Evolutionary conservation across 2,329 filamentous ascomycete genomes (phyloP).

Genomic region (Westerdykella sp.): DNA sequence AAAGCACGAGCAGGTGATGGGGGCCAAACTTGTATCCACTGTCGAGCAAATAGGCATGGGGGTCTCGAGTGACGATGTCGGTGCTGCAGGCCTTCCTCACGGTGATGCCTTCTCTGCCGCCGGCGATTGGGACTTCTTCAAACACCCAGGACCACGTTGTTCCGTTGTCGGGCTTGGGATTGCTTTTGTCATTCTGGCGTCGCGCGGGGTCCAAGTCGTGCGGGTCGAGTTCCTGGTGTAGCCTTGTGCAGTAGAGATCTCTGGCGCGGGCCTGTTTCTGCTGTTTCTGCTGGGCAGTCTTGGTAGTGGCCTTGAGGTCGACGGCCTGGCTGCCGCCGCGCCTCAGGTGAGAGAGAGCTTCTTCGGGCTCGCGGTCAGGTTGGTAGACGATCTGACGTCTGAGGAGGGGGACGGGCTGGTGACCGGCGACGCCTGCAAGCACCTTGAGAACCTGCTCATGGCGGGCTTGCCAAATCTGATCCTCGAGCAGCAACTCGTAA

Average conservation of each 20-base stretch:
- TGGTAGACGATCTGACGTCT: constrained; percentile 56
- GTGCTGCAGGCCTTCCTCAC: constrained; percentile 48
- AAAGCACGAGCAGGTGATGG: constrained; percentile 4
- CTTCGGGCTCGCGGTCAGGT: constrained; percentile 44
- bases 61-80: constrained; percentile 45
- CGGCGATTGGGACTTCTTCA: constrained; percentile 43
- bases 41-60: constrained; percentile 46
- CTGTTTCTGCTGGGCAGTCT: constrained; percentile 9
- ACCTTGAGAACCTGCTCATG: constrained; percentile 57
- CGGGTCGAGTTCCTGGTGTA: constrained; percentile 41
- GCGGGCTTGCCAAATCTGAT: constrained; percentile 51
- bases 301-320: constrained; percentile 10
- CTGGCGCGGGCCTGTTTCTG: constrained; percentile 32
- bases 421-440: constrained; percentile 55
- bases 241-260: constrained; percentile 50
- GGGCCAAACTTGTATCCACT: constrained; percentile 48
- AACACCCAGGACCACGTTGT: constrained; percentile 36
- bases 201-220: constrained; percentile 28
- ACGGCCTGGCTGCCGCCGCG: constrained; percentile 36
- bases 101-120: constrained; percentile 46
- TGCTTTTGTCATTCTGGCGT: not conserved
- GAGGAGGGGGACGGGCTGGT: constrained; percentile 51
- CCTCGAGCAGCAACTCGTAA: constrained; percentile 58
- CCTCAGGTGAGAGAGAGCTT: constrained; percentile 31
- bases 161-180: constrained; percentile 17